Base-by-base conservation (phyloP, 768 basidiomycete species). In the Phaeotremella fagi region DNA sequence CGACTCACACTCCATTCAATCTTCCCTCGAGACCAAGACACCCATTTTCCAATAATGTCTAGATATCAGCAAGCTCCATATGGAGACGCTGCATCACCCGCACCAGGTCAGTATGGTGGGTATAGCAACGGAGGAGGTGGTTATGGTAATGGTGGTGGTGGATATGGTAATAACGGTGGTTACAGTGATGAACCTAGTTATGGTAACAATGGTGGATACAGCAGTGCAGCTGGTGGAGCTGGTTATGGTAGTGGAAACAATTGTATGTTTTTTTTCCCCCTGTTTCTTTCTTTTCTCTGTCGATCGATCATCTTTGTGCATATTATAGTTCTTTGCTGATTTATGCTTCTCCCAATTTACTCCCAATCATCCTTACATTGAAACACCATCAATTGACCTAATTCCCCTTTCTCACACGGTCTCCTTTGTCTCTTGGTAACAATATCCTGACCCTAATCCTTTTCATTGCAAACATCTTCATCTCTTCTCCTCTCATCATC, bases 41-140 rank as follows among this genome's bases (percentile, higher is more conserved):
- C n/a, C n/a, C n/a, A n/a, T n/a, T n/a, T n/a, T n/a, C n/a, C 31
- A 33, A 33, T 7, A 50, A 63, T 63, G 64, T 60, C 64, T 12
- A 53, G 58, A 33, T 63, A 66, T 61, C 64, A 66, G 50, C 61
- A 61, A 55, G 64, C 59, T 37, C 60, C 61, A 6, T 67, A 67
- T 45, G 58, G 54, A 18, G 62, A 67, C 48, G 53, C 28, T 9
- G 24, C 38, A 20, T 41, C 38, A 6, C 38, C 38, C 20, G 38
- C 38, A 6, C 29, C 50, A 29, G 45, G 45, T 2, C 54, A 57
- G 26, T 29, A 31, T 24, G 51, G 59, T 38, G 29, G 25, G 20
- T 25, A 20, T 23, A 26, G 22, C 1, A 52, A 56, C 45, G 60
- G 60, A 18, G 45, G 56, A 16, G 58, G 28, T 18, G 26, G 33